phyloP scores from a whole-genome alignment of 1,139 yeast species.

The Spencermartinsiella ligniputridi region DNA sequence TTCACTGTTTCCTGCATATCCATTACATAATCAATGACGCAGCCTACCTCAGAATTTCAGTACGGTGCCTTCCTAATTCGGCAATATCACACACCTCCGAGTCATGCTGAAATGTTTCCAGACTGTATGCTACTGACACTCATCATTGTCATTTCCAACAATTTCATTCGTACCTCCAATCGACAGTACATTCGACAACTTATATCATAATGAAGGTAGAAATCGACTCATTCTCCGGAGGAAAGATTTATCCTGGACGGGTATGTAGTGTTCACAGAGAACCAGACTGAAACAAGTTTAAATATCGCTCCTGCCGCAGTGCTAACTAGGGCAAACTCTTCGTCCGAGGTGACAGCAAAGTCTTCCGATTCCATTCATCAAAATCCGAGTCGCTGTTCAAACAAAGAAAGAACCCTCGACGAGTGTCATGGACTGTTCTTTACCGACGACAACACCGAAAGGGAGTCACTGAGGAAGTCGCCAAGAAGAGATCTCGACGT shows the following conservation, averaged over 20 bases:
- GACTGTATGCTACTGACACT: no score
- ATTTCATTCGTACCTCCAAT: no score
- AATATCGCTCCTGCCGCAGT: no score
- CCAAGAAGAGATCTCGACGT: constrained; percentile 97
- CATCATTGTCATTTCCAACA: no score
- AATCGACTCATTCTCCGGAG: constrained; percentile 98
- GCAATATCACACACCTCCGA: no score
- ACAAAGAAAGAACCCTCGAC: constrained; percentile 99
- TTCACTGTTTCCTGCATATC: no score
- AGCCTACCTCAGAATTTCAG: no score
- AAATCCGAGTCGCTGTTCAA: constrained; percentile 97
- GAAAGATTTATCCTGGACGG: constrained; percentile 99
- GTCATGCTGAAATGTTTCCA: no score
- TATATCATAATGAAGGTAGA: constrained; percentile 82
- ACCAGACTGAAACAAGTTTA: not conserved
- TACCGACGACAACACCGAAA: constrained; percentile 99
- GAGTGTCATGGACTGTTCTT: constrained; percentile 98
- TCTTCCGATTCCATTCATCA: constrained; percentile 98
- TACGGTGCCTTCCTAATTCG: no score
- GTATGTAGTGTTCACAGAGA: constrained; percentile 20
- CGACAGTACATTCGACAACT: no score
- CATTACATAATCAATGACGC: no score
- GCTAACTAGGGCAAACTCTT: constrained; percentile 72
- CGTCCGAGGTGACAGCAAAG: constrained; percentile 99
- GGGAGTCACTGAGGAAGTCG: constrained; percentile 97